A percentile compares a stretch with the other conserved stretches of the same genome.
These are phyloP conservation scores for Lepidopterella palustris DNA, from an alignment of 495 filamentous ascomycete genomes.

Conservation along the genomic window DNA sequence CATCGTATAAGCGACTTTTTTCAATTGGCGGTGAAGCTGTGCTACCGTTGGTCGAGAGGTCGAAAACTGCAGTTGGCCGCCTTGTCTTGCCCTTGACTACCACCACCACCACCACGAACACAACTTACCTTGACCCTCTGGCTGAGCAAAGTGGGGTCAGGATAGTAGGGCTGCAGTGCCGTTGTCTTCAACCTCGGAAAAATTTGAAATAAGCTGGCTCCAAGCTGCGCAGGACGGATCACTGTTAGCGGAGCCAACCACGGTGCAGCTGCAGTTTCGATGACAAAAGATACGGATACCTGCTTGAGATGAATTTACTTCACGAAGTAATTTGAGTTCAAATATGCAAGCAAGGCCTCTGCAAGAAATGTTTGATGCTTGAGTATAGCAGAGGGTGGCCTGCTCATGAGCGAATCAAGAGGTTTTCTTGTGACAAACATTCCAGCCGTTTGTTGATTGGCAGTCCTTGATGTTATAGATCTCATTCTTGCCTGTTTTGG, in stretches of 20 bases:
- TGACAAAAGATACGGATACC: not conserved
- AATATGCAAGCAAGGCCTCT: not conserved
- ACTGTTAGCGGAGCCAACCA: not conserved
- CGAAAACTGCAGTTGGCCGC: conserved; percentile 6
- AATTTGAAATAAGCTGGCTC: not conserved
- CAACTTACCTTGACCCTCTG: not conserved
- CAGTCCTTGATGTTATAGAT: not conserved
- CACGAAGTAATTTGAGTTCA: not conserved
- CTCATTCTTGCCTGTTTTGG: too few species aligned
- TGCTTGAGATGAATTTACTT: not conserved
- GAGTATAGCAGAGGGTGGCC: not conserved
- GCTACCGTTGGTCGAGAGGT: conserved; percentile 12
- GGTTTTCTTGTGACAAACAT: not conserved
- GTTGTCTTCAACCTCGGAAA: not conserved
- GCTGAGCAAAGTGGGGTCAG: not conserved
- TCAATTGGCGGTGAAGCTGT: conserved; percentile 26
- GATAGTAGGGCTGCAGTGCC: not conserved
- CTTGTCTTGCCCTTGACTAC: too few species aligned
- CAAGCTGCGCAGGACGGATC: not conserved
- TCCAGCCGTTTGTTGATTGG: not conserved
- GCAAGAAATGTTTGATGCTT: not conserved
- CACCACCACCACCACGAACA: not conserved
- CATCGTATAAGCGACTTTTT: conserved; percentile 3
- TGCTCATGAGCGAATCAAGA: not conserved
- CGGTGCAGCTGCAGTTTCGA: not conserved